Conservation (phyloP, 805 yeast genomes). For the Candida boleticola region DNA sequence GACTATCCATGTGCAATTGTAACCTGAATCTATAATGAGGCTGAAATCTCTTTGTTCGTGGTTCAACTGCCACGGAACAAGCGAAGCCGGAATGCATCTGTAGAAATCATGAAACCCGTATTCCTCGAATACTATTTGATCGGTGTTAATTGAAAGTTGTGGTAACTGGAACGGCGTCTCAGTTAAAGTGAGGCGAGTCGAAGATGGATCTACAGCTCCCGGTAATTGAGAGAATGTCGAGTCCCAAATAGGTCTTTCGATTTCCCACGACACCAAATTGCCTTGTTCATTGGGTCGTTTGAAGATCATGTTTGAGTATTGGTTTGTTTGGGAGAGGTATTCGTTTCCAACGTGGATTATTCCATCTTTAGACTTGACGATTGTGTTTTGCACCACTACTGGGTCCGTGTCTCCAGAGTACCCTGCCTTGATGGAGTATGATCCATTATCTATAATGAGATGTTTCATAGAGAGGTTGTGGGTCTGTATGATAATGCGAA, state of each 20-base stretch:
- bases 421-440: constrained; percentile 67
- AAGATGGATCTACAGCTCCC: constrained; percentile 15
- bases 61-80: constrained; percentile 26
- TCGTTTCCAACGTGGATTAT: constrained; percentile 68
- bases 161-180: constrained; percentile 85
- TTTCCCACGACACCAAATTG: constrained; percentile 86
- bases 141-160: constrained; percentile 76
- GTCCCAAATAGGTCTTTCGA: constrained; percentile 90
- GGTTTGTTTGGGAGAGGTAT: constrained; percentile 59
- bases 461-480: constrained; percentile 13
- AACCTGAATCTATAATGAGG: constrained; percentile 85
- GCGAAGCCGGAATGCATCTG: constrained; percentile 59
- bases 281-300: constrained; percentile 77
- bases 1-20: constrained; percentile 78
- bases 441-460: constrained; percentile 85
- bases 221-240: constrained; percentile 47
- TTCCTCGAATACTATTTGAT: constrained; percentile 92
- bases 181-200: constrained; percentile 61
- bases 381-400: constrained; percentile 58
- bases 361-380: constrained; percentile 75
- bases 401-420: constrained; percentile 36
- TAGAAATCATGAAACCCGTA: constrained; percentile 74
- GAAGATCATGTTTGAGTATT: constrained; percentile 69
- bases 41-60: constrained; percentile 39
- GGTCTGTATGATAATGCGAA: neutral